Base-by-base conservation (phyloP, 495 filamentous ascomycete species). In the Schizothecium vesticola region DNA sequence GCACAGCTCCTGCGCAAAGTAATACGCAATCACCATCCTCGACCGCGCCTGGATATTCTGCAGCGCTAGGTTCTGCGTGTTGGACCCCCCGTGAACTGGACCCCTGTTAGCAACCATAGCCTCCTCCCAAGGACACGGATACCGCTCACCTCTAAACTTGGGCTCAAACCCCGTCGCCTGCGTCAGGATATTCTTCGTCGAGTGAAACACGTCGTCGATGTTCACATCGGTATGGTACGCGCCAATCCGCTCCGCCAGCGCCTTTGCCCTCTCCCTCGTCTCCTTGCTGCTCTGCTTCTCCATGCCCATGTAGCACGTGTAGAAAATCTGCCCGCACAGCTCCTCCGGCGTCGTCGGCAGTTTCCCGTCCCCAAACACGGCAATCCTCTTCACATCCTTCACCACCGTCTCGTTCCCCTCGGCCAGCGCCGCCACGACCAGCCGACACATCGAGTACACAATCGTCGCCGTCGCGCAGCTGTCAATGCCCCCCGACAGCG, bases 261-360 rank as follows among this genome's bases (percentile, higher is more conserved):
- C 83, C 72, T 85, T 86, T 0, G 94, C 91, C 56, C 94, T 83
- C 24, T 83, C 78, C 3, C 92, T 82, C 2, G 94, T 97, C 65
- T 94, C 92, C 24, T 79, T 76, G 22, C 85, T 87, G 16, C 86
- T 89, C 68, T 96, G 90, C 64, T 85, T 82, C 43, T 83, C 76
- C 81, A 87, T 97, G 12, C 94, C 94, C 90, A 97, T 92, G 77
- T 90, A 97, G 57, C 80, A 76, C 0, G 93, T 96, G 61, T 88
- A 85, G 73, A 96, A 92, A 29, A 95, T 70, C 65, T 73, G 73
- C 33, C 83, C 78, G 83, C 87, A 86, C 21, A 92, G 81, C 36
- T 91, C 88, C 72, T 91, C 82, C 0, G 86, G 82, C 0, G 83
- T 86, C 43, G 79, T 77, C 5, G 89, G 90, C 3, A 90, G 65